Percentiles rank a stretch among this genome's conserved stretches.
Conservation (phyloP, 805 yeast species). For the Lachancea sp. region DNA sequence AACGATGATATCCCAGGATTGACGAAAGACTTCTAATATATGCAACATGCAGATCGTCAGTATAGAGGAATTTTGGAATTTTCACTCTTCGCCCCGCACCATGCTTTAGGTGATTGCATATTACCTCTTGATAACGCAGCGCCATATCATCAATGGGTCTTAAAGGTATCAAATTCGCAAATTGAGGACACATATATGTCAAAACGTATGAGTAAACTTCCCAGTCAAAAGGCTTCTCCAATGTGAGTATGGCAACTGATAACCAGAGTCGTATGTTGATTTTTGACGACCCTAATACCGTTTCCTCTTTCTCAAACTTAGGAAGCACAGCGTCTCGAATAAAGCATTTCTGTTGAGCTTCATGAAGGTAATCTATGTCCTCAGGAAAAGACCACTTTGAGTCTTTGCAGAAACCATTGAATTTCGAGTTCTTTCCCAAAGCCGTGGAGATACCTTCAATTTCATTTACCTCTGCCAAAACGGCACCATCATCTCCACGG, state of each 20-base stretch:
- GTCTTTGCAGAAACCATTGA: slow-evolving; percentile 21
- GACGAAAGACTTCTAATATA: slow-evolving; percentile 56
- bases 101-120: slow-evolving; percentile 55
- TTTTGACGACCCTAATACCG: slow-evolving; percentile 7
- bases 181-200: slow-evolving; percentile 66
- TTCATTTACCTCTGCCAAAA: slow-evolving; percentile 48
- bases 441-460: slow-evolving; percentile 61
- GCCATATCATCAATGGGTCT: slow-evolving; percentile 37
- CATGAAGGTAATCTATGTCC: slow-evolving; percentile 28
- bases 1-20: slow-evolving; percentile 51
- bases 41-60: slow-evolving; percentile 61
- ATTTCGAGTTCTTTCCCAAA: slow-evolving; percentile 42
- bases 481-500: slow-evolving; percentile 40
- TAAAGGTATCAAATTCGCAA: slow-evolving; percentile 53
- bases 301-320: slow-evolving; percentile 13
- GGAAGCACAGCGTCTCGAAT: background rate
- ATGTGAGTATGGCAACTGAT: slow-evolving; percentile 44
- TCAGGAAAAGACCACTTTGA: slow-evolving; percentile 60
- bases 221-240: slow-evolving; percentile 58
- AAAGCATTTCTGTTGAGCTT: background rate
- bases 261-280: slow-evolving; percentile 30
- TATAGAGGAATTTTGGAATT: slow-evolving; percentile 42
- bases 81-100: slow-evolving; percentile 39
- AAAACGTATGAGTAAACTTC: slow-evolving; percentile 60
- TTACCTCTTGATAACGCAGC: slow-evolving; percentile 36